Percentiles rank a stretch among this genome's conserved stretches.
Evolutionary conservation across 441 rosid genomes (phyloP).

Genomic region (Kokia cookei): DNA sequence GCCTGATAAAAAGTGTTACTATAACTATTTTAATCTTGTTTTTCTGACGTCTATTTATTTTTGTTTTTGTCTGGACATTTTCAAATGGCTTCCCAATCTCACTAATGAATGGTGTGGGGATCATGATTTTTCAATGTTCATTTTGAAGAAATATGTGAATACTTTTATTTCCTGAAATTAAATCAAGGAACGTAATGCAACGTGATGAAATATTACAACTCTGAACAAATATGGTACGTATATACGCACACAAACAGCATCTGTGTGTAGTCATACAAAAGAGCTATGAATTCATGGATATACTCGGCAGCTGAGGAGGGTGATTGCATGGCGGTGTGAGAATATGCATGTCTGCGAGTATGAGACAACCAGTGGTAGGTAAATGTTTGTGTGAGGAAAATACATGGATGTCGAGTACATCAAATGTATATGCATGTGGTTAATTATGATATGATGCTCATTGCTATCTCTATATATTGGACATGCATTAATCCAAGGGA

Average conservation of each 20-base stretch:
- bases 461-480: background rate
- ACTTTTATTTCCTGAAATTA: background rate
- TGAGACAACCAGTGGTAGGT: background rate
- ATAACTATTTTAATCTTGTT: background rate
- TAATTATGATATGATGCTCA: background rate
- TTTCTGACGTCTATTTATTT: background rate
- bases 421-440: background rate
- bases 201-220: background rate
- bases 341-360: background rate
- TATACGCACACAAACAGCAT: background rate
- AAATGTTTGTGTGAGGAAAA: background rate
- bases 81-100: background rate
- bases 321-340: background rate
- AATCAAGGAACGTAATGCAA: background rate
- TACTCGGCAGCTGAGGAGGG: background rate
- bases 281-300: background rate
- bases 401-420: background rate
- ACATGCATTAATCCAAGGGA: background rate
- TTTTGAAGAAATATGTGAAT: background rate
- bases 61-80: background rate
- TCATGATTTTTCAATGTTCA: background rate
- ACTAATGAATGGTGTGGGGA: background rate
- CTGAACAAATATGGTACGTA: background rate
- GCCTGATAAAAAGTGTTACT: conserved; percentile 20
- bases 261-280: background rate